phyloP scores from a whole-genome alignment of 805 yeast species.

The Myxozyma mucilagina region DNA sequence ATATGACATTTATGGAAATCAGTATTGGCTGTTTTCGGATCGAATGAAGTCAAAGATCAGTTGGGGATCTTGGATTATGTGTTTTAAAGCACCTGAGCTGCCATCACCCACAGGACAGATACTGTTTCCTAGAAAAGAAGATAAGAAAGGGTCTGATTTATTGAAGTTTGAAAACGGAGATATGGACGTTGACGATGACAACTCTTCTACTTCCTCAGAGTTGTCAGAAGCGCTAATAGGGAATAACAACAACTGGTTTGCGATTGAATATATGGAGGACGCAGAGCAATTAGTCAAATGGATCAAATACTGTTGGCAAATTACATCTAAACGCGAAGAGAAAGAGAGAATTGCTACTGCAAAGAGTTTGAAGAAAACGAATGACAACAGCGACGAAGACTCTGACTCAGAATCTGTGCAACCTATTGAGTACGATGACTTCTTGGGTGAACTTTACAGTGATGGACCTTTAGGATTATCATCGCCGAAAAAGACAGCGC shows the following conservation, averaged over 20 bases:
- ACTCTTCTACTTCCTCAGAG: constrained; percentile 19
- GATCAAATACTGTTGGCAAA: constrained; percentile 16
- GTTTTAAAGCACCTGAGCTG: constrained; percentile 26
- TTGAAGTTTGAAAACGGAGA: neutral
- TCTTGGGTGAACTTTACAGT: constrained; percentile 15
- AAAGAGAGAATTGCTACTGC: neutral
- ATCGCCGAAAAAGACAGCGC: constrained; percentile 6
- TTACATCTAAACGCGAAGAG: constrained; percentile 3
- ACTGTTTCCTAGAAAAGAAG: constrained; percentile 18
- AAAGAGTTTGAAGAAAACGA: neutral
- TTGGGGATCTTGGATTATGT: constrained; percentile 43
- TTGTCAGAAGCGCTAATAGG: constrained; percentile 24
- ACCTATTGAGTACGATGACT: constrained; percentile 14
- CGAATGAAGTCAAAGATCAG: constrained; percentile 34
- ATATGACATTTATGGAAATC: constrained; percentile 39
- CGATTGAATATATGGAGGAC: constrained; percentile 23
- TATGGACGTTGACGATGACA: neutral
- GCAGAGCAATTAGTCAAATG: constrained; percentile 24
- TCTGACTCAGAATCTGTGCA: neutral
- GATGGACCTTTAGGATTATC: neutral
- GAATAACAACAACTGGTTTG: constrained; percentile 28
- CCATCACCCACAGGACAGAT: constrained; percentile 31
- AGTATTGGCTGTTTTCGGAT: constrained; percentile 43
- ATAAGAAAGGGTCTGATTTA: neutral
- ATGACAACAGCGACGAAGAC: neutral